These are phyloP conservation scores for Filobasidium wieringae DNA, from an alignment of 768 basidiomycete species.

Conservation along the genomic window DNA sequence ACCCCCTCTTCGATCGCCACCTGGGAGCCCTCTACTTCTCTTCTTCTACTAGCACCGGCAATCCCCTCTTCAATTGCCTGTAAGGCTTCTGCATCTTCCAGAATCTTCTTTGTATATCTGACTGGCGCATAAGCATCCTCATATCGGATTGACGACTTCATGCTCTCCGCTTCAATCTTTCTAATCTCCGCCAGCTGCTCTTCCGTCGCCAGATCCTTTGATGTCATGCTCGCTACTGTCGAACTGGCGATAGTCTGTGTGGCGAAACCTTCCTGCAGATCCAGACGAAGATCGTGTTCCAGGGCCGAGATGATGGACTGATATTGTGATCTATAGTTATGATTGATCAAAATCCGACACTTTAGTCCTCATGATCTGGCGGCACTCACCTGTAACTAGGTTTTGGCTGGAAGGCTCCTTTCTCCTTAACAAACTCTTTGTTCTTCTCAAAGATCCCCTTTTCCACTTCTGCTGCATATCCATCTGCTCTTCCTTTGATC, in stretches of 20 bases:
- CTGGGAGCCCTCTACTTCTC: neutral
- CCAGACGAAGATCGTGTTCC: slow-evolving; percentile 22
- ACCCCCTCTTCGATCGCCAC: no score
- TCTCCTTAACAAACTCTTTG: slow-evolving; percentile 27
- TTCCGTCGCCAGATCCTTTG: slow-evolving; percentile 28
- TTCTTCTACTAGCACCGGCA: neutral
- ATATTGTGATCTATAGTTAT: slow-evolving; percentile 26
- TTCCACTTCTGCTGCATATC: slow-evolving; percentile 27
- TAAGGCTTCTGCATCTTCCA: slow-evolving; percentile 7
- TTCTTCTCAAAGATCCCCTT: slow-evolving; percentile 23
- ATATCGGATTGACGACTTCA: slow-evolving; percentile 7
- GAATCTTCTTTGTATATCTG: slow-evolving; percentile 6
- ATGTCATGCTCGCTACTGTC: slow-evolving; percentile 25
- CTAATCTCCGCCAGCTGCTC: slow-evolving; percentile 25
- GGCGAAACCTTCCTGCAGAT: slow-evolving; percentile 19
- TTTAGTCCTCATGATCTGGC: neutral
- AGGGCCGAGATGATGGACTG: slow-evolving; percentile 26
- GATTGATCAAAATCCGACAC: no score
- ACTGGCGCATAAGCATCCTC: slow-evolving; percentile 6
- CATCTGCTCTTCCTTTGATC: slow-evolving; percentile 7
- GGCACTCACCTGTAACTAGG: slow-evolving; percentile 32
- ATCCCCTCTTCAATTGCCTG: neutral
- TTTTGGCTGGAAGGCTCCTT: slow-evolving; percentile 20
- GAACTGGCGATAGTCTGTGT: slow-evolving; percentile 14
- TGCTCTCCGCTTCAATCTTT: slow-evolving; percentile 6